These are phyloP conservation scores for Apiotrichum veenhuisii DNA, from an alignment of 1,284 basidiomycete species.

Conservation along the genomic window DNA sequence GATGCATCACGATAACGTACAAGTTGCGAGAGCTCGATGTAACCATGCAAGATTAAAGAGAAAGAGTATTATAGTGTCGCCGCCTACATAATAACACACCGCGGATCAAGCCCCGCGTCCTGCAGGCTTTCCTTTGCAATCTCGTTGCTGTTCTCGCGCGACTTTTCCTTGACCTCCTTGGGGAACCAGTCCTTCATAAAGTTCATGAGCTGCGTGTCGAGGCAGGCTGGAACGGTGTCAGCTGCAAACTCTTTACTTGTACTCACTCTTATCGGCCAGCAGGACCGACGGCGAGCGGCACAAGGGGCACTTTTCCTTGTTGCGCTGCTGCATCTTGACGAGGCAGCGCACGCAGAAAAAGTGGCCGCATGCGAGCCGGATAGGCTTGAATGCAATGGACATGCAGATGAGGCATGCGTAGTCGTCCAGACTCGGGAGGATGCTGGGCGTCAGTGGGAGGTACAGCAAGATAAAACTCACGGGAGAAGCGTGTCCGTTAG, in stretches of 20 bases:
- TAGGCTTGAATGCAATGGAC: slow-evolving; percentile 80
- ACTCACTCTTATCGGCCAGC: slow-evolving; percentile 67
- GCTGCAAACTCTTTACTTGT: background rate
- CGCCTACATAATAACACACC: slow-evolving; percentile 25
- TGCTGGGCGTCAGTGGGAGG: slow-evolving; percentile 20
- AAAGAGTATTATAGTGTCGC: background rate
- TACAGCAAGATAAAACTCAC: slow-evolving; percentile 21
- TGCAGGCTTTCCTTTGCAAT: slow-evolving; percentile 66
- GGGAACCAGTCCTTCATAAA: slow-evolving; percentile 95
- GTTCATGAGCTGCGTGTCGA: slow-evolving; percentile 44
- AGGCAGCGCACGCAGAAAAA: slow-evolving; percentile 90
- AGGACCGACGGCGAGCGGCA: slow-evolving; percentile 75
- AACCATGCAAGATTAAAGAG: too few relatives aligned
- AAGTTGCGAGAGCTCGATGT: too few relatives aligned
- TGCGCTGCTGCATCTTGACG: slow-evolving; percentile 88
- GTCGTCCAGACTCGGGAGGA: slow-evolving; percentile 60
- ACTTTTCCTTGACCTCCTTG: slow-evolving; percentile 71
- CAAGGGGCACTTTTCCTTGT: slow-evolving; percentile 76
- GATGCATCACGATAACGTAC: background rate
- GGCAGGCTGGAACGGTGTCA: slow-evolving; percentile 22
- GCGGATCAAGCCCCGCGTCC: slow-evolving; percentile 58
- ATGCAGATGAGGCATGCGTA: slow-evolving; percentile 67
- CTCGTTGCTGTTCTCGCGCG: slow-evolving; percentile 72
- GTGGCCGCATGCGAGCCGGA: slow-evolving; percentile 77
- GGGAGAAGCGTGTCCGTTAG: slow-evolving; percentile 81